A percentile compares a stretch with the other conserved stretches of the same genome.
These are phyloP conservation scores for Centella asiatica DNA, from an alignment of 129 eudicot genomes.

Conservation along the genomic window DNA sequence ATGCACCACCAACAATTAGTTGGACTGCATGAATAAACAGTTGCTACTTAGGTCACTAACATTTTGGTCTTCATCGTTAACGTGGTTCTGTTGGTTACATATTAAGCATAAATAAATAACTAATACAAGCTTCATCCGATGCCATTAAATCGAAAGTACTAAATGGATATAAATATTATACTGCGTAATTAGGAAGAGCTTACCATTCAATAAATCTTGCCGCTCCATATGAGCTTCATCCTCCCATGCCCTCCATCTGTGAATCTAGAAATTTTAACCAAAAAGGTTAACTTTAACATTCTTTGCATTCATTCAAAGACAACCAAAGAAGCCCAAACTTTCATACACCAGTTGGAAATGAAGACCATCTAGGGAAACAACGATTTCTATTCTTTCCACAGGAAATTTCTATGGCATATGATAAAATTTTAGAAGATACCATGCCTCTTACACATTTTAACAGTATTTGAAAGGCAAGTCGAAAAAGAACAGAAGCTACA, in stretches of 20 bases:
- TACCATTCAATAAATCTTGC: slow-evolving; percentile 64
- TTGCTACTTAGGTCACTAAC: too few species aligned
- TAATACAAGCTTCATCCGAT: not conserved
- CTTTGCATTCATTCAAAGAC: not conserved
- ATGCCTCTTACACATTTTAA: too few species aligned
- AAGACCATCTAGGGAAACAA: not conserved
- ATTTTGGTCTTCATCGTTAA: too few species aligned
- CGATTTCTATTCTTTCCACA: not conserved
- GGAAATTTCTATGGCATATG: not conserved
- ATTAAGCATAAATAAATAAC: not conserved
- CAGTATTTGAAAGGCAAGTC: too few species aligned
- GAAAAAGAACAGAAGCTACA: too few species aligned
- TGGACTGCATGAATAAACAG: too few species aligned
- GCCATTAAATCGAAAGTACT: not conserved
- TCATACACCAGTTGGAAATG: not conserved
- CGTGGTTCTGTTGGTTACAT: too few species aligned
- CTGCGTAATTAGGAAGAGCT: not conserved
- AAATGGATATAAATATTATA: not conserved
- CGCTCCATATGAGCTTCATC: slow-evolving; percentile 88
- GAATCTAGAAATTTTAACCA: slow-evolving; percentile 42
- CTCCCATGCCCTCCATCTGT: slow-evolving; percentile 92
- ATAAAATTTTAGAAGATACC: too few species aligned
- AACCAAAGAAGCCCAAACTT: not conserved
- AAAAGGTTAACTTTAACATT: not conserved
- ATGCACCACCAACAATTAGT: too few species aligned